These are phyloP conservation scores for Fusarium sp. DNA, from an alignment of 2,329 filamentous ascomycete genomes.

Conservation along the genomic window DNA sequence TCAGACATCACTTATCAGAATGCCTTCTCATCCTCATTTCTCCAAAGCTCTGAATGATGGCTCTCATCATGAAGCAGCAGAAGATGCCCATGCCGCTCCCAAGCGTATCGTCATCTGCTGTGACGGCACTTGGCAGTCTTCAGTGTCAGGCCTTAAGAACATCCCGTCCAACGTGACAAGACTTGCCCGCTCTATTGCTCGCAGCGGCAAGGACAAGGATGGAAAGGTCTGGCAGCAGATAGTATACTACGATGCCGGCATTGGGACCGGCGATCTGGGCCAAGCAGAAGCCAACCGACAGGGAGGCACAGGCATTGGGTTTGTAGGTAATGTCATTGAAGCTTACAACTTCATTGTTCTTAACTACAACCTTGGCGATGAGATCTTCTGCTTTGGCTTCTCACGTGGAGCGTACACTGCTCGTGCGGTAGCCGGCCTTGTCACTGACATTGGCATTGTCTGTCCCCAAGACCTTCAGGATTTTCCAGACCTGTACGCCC, in stretches of 20 bases:
- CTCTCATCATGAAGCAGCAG: slow-evolving; percentile 28
- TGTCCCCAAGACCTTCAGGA: slow-evolving; percentile 44
- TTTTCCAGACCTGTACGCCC: slow-evolving; percentile 42
- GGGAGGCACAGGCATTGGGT: slow-evolving; percentile 45
- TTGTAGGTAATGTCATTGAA: slow-evolving; percentile 50
- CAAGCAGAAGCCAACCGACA: slow-evolving; percentile 34
- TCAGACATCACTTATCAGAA: slow-evolving; percentile 2
- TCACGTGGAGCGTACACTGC: slow-evolving; percentile 54
- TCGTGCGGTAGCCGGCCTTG: slow-evolving; percentile 49
- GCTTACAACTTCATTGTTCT: slow-evolving; percentile 53
- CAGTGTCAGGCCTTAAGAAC: slow-evolving; percentile 42
- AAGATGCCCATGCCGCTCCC: slow-evolving; percentile 27
- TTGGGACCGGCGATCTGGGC: slow-evolving; percentile 44
- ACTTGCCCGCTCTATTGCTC: slow-evolving; percentile 48
- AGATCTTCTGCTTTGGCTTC: slow-evolving; percentile 53
- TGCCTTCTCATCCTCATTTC: slow-evolving; percentile 25
- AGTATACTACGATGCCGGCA: slow-evolving; percentile 54
- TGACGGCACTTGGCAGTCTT: slow-evolving; percentile 53
- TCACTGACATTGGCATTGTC: slow-evolving; percentile 47
- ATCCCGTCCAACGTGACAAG: slow-evolving; percentile 52
- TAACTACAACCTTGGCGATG: slow-evolving; percentile 49
- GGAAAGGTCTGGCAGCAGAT: slow-evolving; percentile 51
- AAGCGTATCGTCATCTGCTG: slow-evolving; percentile 52
- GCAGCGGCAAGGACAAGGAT: slow-evolving; percentile 41
- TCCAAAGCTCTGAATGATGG: slow-evolving; percentile 22